These are phyloP conservation scores for Fragosphaeria purpurea DNA, from an alignment of 2,329 filamentous ascomycete genomes.

Conservation along the genomic window DNA sequence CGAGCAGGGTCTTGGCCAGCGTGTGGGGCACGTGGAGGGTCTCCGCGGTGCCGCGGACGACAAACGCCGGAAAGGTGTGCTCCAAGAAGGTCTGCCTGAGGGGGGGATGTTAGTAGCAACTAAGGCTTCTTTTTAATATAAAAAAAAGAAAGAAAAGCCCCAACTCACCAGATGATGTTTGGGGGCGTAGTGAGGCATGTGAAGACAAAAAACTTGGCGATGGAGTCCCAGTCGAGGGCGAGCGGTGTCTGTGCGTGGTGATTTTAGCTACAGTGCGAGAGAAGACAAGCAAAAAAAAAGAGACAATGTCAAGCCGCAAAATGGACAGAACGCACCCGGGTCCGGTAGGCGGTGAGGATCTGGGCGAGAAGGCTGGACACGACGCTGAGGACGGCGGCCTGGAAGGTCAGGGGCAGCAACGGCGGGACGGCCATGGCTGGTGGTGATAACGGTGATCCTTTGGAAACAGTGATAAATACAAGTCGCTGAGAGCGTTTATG, in stretches of 20 bases:
- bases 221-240: slow-evolving; percentile 52
- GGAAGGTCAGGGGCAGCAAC: slow-evolving; percentile 50
- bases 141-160: not conserved
- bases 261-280: not conserved
- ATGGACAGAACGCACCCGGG: slow-evolving; percentile 35
- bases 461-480: too few relatives aligned
- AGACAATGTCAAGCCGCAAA: not conserved
- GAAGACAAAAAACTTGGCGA: slow-evolving; percentile 71
- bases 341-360: slow-evolving; percentile 51
- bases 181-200: slow-evolving; percentile 64
- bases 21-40: slow-evolving; percentile 54
- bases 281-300: not conserved
- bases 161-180: slow-evolving; percentile 66
- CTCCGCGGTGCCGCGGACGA: slow-evolving; percentile 39
- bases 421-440: slow-evolving; percentile 25
- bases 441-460: not conserved
- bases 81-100: slow-evolving; percentile 67
- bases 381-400: slow-evolving; percentile 54
- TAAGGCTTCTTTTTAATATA: not conserved
- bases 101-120: slow-evolving; percentile 8
- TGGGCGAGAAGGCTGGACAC: slow-evolving; percentile 68
- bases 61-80: slow-evolving; percentile 64
- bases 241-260: slow-evolving; percentile 39
- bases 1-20: slow-evolving; percentile 54
- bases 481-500: too few relatives aligned